Percentiles rank a stretch among this genome's conserved stretches.
Conservation (phyloP, 768 basidiomycete species). For the Neoboletus brunneissimus region DNA sequence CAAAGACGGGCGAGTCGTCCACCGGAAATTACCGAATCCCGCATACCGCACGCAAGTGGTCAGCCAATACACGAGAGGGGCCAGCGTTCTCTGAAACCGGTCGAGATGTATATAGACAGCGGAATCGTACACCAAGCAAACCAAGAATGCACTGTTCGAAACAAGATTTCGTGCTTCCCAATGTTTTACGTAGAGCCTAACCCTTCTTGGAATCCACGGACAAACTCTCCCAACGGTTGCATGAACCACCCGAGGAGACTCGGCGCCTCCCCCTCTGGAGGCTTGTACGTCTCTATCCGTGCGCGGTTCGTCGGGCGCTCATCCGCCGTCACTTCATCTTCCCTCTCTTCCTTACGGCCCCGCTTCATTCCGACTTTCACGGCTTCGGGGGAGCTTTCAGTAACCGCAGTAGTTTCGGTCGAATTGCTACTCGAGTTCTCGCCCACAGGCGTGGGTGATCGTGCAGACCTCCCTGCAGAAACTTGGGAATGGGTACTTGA, state of each 20-base stretch:
- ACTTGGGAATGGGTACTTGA: slow-evolving; percentile 15
- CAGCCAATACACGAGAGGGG: slow-evolving; percentile 4
- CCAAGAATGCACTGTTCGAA: not conserved
- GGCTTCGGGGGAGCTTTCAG: slow-evolving; percentile 18
- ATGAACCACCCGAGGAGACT: slow-evolving; percentile 56
- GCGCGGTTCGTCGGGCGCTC: slow-evolving; percentile 49
- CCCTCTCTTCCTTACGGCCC: slow-evolving; percentile 44
- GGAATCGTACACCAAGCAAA: slow-evolving; percentile 9
- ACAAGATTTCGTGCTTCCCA: not conserved
- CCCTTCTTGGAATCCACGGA: slow-evolving; percentile 66
- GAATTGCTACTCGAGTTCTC: slow-evolving; percentile 28
- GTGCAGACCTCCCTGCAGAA: slow-evolving; percentile 13
- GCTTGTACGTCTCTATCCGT: slow-evolving; percentile 45
- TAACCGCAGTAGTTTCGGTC: slow-evolving; percentile 39
- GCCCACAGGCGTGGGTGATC: slow-evolving; percentile 10
- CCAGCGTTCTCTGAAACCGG: not conserved
- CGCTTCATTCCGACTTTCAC: slow-evolving; percentile 44
- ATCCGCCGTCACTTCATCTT: slow-evolving; percentile 35
- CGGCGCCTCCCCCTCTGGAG: slow-evolving; percentile 45
- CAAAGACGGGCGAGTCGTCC: slow-evolving; percentile 3
- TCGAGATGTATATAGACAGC: slow-evolving; percentile 4
- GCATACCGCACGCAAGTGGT: slow-evolving; percentile 20
- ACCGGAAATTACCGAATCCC: slow-evolving; percentile 30
- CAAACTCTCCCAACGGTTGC: slow-evolving; percentile 61
- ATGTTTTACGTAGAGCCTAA: slow-evolving; percentile 31